phyloP scores from a whole-genome alignment of 2,329 filamentous ascomycete species.

The Pleoardoris graminearum region DNA sequence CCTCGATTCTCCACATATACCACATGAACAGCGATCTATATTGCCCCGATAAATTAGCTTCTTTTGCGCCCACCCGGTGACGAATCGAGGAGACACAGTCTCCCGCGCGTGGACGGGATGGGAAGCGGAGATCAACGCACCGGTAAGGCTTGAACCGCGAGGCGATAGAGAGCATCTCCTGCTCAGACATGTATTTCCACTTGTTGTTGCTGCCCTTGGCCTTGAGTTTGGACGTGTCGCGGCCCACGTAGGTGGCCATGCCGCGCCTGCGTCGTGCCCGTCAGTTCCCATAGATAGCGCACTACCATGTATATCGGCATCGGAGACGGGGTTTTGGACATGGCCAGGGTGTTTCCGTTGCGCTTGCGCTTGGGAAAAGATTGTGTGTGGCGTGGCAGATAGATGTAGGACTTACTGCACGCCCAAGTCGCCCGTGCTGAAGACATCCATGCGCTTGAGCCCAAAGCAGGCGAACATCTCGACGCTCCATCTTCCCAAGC shows the following conservation, averaged over 20 bases:
- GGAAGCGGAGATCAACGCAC: slow-evolving; percentile 46
- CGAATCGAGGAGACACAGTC: background rate
- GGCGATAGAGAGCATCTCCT: slow-evolving; percentile 84
- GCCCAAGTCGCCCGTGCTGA: slow-evolving; percentile 87
- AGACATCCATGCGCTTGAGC: slow-evolving; percentile 93
- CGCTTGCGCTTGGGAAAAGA: no score
- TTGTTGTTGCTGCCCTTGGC: slow-evolving; percentile 81
- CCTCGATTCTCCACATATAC: slow-evolving; percentile 92
- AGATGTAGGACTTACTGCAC: slow-evolving; percentile 67
- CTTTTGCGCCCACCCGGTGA: background rate
- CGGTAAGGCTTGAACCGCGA: slow-evolving; percentile 81
- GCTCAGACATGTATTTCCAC: slow-evolving; percentile 97
- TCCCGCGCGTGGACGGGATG: slow-evolving; percentile 8
- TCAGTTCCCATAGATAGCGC: background rate
- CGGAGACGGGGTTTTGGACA: no score
- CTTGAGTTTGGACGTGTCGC: slow-evolving; percentile 83
- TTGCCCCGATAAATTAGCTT: background rate
- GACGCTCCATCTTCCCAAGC: slow-evolving; percentile 86
- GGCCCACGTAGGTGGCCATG: slow-evolving; percentile 84
- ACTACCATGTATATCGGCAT: no score
- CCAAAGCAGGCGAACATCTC: slow-evolving; percentile 92
- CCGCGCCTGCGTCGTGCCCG: slow-evolving; percentile 60
- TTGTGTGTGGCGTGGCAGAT: no score
- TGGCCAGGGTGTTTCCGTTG: no score
- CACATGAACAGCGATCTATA: slow-evolving; percentile 88